Conservation (phyloP, 2,329 filamentous ascomycete species). For the Pseudogymnoascus pannorum region DNA sequence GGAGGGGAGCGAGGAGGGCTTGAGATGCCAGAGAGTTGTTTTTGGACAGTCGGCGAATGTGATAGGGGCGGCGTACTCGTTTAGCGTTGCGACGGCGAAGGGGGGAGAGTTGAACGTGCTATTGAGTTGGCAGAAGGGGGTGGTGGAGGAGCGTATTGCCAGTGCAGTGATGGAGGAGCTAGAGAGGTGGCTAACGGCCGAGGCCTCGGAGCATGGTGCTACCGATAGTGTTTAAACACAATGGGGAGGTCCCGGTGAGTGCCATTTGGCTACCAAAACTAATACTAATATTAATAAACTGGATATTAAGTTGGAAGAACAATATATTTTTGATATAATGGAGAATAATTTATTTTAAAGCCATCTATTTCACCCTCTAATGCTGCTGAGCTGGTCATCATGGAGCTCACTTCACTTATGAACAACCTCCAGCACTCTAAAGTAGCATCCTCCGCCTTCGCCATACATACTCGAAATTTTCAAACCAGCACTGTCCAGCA, state of each 20-base stretch:
- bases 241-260: neutral
- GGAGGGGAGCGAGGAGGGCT: slow-evolving; percentile 16
- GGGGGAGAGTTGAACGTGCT: slow-evolving; percentile 36
- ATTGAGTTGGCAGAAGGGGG: slow-evolving; percentile 42
- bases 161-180: slow-evolving; percentile 1
- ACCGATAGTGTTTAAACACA: neutral
- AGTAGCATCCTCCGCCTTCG: neutral
- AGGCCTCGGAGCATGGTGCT: slow-evolving; percentile 1
- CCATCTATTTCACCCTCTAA: neutral
- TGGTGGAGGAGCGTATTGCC: slow-evolving; percentile 16
- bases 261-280: neutral
- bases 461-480: neutral
- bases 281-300: neutral
- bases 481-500: slow-evolving; percentile 12
- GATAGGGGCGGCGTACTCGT: slow-evolving; percentile 35
- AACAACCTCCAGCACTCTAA: neutral
- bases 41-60: slow-evolving; percentile 44
- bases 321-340: neutral
- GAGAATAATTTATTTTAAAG: neutral
- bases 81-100: slow-evolving; percentile 42
- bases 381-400: neutral
- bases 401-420: neutral
- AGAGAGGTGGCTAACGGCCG: slow-evolving; percentile 1
- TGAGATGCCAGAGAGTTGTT: slow-evolving; percentile 37
- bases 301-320: neutral